A percentile compares a stretch with the other conserved stretches of the same genome.
Evolutionary conservation across 2,329 filamentous ascomycete genomes (phyloP).

Genomic region (Leptographium galeiforme): DNA sequence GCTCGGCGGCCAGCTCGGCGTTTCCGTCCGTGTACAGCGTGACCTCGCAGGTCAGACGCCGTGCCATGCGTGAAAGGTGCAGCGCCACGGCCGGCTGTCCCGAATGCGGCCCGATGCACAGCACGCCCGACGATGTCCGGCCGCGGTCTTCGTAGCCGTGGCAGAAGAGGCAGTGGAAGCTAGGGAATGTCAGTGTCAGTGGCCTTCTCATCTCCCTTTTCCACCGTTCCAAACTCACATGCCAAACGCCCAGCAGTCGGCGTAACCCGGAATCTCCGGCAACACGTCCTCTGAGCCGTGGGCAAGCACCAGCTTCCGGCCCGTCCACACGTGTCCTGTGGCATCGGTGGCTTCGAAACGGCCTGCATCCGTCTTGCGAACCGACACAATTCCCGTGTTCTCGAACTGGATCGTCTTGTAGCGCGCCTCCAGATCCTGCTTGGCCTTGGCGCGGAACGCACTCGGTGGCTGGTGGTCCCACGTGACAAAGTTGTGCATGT

Average conservation of each 20-base stretch:
- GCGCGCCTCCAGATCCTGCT: constrained; percentile 19
- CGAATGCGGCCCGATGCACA: constrained; percentile 25
- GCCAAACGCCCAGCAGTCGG: constrained; percentile 37
- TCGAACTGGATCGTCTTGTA: constrained; percentile 22
- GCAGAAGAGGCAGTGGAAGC: constrained; percentile 47
- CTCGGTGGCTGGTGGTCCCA: constrained; percentile 25
- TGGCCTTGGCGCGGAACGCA: constrained; percentile 21
- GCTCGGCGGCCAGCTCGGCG: constrained; percentile 16
- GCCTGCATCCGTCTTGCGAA: constrained; percentile 17
- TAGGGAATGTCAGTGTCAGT: constrained; percentile 12
- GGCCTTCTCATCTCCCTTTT: too few relatives aligned
- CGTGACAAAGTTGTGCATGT: constrained; percentile 33
- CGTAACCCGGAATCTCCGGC: constrained; percentile 38
- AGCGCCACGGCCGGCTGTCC: constrained; percentile 19
- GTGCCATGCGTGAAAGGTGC: constrained; percentile 29
- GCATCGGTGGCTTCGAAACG: constrained; percentile 26
- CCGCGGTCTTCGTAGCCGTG: constrained; percentile 46
- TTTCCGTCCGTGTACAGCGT: constrained; percentile 39
- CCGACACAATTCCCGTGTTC: constrained; percentile 15
- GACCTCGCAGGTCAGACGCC: constrained; percentile 26
- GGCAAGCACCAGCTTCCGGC: constrained; percentile 40
- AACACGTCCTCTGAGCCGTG: constrained; percentile 38
- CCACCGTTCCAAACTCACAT: constrained; percentile 25
- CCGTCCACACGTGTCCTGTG: constrained; percentile 27
- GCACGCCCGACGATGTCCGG: constrained; percentile 27